Evolutionary conservation across 1,284 basidiomycete species (phyloP).

Genomic region (Ustilago tritici): DNA sequence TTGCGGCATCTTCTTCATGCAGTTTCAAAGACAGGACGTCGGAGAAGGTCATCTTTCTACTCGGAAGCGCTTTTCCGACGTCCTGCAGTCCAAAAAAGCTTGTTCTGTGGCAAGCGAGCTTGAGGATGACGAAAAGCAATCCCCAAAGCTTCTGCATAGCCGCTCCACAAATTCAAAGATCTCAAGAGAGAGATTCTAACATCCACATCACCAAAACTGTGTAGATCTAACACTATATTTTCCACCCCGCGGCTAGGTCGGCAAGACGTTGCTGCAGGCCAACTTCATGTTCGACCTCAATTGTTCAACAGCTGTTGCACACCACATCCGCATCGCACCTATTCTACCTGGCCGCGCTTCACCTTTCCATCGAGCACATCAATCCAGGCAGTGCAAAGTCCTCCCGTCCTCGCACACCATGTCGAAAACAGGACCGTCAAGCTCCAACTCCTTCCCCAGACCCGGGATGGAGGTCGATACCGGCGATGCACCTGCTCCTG

Average conservation of each 20-base stretch:
- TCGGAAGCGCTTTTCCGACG: not conserved
- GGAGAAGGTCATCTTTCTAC: not conserved
- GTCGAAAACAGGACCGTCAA: slow-evolving; percentile 24
- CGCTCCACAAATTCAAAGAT: slow-evolving; percentile 10
- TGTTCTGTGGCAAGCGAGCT: not conserved
- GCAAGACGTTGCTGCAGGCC: not conserved
- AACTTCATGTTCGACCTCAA: not conserved
- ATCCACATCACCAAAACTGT: not conserved
- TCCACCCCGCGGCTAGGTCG: not conserved
- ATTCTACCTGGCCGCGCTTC: not conserved
- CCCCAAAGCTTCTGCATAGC: slow-evolving; percentile 10
- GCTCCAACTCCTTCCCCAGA: slow-evolving; percentile 14
- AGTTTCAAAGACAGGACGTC: not conserved
- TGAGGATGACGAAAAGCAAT: not conserved
- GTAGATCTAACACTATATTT: not conserved
- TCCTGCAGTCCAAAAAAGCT: not conserved
- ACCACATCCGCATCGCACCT: not conserved
- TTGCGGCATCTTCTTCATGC: not conserved
- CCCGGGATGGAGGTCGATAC: slow-evolving; percentile 19
- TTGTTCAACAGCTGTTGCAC: not conserved
- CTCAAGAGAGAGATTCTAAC: not conserved
- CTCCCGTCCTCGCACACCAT: slow-evolving; percentile 11
- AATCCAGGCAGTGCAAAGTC: not conserved
- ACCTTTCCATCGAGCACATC: not conserved
- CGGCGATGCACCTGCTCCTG: slow-evolving; percentile 27